Conservation (phyloP, 805 yeast species). For the Ogataea polymorpha region DNA sequence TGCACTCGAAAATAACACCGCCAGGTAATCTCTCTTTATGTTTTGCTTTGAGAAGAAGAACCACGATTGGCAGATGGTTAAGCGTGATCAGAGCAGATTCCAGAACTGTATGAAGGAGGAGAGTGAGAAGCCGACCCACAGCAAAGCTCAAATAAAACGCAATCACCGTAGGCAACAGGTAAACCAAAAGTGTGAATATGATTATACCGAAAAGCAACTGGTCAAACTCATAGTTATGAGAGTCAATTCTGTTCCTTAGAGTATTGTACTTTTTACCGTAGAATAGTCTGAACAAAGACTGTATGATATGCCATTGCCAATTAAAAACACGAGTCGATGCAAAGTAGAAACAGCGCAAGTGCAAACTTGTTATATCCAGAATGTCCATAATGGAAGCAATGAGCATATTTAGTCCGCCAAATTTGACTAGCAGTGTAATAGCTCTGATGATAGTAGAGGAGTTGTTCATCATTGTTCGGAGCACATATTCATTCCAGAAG, state of each 20-base stretch:
- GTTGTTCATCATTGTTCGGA: conserved; percentile 13
- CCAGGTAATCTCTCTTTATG: conserved; percentile 66
- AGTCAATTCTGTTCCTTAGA: conserved; percentile 81
- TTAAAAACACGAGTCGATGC: conserved; percentile 76
- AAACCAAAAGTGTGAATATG: conserved; percentile 72
- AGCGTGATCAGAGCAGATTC: conserved; percentile 62
- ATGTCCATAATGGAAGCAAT: conserved; percentile 66
- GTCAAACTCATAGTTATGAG: conserved; percentile 78
- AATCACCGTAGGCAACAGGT: conserved; percentile 80
- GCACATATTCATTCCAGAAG: conserved; percentile 47
- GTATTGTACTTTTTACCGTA: conserved; percentile 87
- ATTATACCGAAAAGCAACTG: conserved; percentile 87
- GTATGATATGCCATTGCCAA: conserved; percentile 66
- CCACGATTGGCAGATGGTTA: conserved; percentile 87
- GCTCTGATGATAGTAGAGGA: conserved; percentile 15
- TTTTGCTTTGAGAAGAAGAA: conserved; percentile 71
- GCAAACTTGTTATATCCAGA: conserved; percentile 60
- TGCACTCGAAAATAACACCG: conserved; percentile 39
- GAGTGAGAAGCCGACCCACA: conserved; percentile 48
- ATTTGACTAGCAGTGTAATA: conserved; percentile 18
- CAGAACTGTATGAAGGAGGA: conserved; percentile 46
- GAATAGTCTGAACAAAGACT: conserved; percentile 77
- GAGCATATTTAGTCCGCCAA: conserved; percentile 64
- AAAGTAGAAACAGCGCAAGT: conserved; percentile 71
- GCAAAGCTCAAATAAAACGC: conserved; percentile 82